A percentile compares a stretch with the other conserved stretches of the same genome.
phyloP scores from a whole-genome alignment of 345 rosid species.

The Ceriops zippeliana region DNA sequence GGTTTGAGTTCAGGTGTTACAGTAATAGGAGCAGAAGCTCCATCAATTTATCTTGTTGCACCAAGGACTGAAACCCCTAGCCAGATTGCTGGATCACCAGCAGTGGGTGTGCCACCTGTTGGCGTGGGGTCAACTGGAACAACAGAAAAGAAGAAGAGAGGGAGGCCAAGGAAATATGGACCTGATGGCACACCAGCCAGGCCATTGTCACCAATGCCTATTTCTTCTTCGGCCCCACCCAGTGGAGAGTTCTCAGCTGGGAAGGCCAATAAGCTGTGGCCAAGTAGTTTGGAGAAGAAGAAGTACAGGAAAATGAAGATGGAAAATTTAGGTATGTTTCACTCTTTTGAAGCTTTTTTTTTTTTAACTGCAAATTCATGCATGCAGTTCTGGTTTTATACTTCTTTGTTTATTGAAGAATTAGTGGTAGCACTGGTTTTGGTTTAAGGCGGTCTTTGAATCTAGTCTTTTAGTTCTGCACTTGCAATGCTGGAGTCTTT shows the following conservation, averaged over 20 bases:
- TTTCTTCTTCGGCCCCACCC: constrained; percentile 48
- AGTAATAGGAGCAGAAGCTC: constrained; percentile 76
- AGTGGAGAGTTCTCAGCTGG: constrained; percentile 27
- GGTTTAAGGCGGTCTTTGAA: not conserved
- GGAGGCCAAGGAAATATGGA: constrained; percentile 79
- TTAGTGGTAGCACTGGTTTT: not conserved
- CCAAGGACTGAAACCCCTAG: constrained; percentile 51
- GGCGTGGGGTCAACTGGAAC: constrained; percentile 40
- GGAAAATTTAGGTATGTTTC: constrained; percentile 45
- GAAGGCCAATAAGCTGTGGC: constrained; percentile 45
- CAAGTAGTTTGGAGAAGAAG: constrained; percentile 45
- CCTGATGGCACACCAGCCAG: constrained; percentile 49
- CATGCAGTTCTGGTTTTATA: not conserved
- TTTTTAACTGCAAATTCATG: not conserved
- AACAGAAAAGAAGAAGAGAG: constrained; percentile 72
- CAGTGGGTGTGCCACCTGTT: constrained; percentile 34
- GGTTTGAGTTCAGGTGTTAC: constrained; percentile 58
- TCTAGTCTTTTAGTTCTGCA: constrained; percentile 2
- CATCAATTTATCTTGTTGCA: constrained; percentile 62
- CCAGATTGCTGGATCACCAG: constrained; percentile 41
- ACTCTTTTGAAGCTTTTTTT: not conserved
- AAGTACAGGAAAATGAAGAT: constrained; percentile 42
- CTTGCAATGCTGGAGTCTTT: constrained; percentile 9
- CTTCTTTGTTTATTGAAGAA: not conserved
- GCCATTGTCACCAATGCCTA: constrained; percentile 54